phyloP scores from a whole-genome alignment of 1,284 basidiomycete genomes.

The Austroboletus novae-zelandiae region DNA sequence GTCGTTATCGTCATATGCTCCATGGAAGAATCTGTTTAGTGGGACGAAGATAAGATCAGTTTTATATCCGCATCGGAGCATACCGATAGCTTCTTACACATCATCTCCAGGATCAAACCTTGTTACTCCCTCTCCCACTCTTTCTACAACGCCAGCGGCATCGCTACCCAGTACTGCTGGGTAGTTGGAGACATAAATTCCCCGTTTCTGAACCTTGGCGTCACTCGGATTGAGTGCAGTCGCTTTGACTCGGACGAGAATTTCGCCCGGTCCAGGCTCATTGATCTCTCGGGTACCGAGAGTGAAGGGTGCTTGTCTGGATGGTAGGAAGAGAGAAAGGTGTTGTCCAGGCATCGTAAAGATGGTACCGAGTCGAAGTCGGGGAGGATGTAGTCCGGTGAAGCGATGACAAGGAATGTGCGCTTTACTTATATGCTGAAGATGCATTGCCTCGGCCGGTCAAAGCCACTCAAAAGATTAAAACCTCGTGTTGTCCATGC shows the following conservation, averaged over 20 bases:
- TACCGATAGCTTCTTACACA: slow-evolving; percentile 32
- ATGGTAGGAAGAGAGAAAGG: slow-evolving; percentile 30
- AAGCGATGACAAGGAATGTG: slow-evolving; percentile 17
- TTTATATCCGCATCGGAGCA: slow-evolving; percentile 5
- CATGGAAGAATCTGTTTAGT: not conserved
- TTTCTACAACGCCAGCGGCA: slow-evolving; percentile 43
- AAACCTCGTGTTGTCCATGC: slow-evolving; percentile 35
- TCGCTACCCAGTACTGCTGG: slow-evolving; percentile 46
- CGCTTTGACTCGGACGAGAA: slow-evolving; percentile 44
- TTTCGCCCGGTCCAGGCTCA: slow-evolving; percentile 40
- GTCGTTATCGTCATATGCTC: slow-evolving; percentile 18
- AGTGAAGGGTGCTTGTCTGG: slow-evolving; percentile 29
- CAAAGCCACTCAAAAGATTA: slow-evolving; percentile 28
- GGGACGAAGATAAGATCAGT: slow-evolving; percentile 22
- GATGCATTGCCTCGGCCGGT: slow-evolving; percentile 30
- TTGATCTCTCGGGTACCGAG: slow-evolving; percentile 34
- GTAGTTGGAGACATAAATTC: slow-evolving; percentile 23
- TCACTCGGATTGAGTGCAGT: slow-evolving; percentile 48
- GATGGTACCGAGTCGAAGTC: slow-evolving; percentile 5
- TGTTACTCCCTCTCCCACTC: slow-evolving; percentile 37
- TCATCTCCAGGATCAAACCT: slow-evolving; percentile 39
- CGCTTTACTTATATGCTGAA: slow-evolving; percentile 29
- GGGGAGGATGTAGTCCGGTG: slow-evolving; percentile 14
- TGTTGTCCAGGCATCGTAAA: slow-evolving; percentile 25
- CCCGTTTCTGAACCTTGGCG: slow-evolving; percentile 37